Conservation (phyloP, 129 eudicot species). For the Lactuca sativa region DNA sequence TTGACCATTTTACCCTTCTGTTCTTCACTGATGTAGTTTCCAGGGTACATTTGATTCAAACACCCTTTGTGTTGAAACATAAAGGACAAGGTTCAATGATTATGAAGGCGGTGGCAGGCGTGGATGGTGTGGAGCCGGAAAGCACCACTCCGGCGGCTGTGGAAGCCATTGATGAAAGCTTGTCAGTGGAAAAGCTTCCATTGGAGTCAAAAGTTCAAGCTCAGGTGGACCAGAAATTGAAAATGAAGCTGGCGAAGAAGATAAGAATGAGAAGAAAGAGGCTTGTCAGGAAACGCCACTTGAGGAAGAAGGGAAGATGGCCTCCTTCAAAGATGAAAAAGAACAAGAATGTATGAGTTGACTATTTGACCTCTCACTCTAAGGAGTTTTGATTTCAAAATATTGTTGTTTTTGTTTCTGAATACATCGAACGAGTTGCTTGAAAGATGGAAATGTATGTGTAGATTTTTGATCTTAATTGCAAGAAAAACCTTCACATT, state of each 20-base stretch:
- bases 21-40: constrained; percentile 26
- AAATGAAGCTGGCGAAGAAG: constrained; percentile 87
- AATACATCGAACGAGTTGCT: constrained; percentile 1
- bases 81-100: constrained; percentile 32
- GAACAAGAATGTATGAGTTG: constrained; percentile 69
- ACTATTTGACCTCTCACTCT: not conserved
- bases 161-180: constrained; percentile 42
- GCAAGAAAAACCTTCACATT: not conserved
- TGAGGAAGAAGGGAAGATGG: constrained; percentile 99
- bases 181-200: constrained; percentile 64
- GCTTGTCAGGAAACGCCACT: constrained; percentile 79
- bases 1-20: not conserved
- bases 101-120: constrained; percentile 53
- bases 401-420: constrained; percentile 22
- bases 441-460: constrained; percentile 1
- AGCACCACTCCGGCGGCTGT: constrained; percentile 37
- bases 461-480: not conserved
- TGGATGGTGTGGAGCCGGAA: constrained; percentile 47
- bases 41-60: constrained; percentile 38
- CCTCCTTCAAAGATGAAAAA: constrained; percentile 99
- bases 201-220: constrained; percentile 73
- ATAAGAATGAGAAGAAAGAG: constrained; percentile 78
- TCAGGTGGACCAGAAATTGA: constrained; percentile 59
- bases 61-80: constrained; percentile 30
- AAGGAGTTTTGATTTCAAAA: not conserved